Evolutionary conservation across 345 rosid species (phyloP).

Genomic region (Boechera retrofracta): DNA sequence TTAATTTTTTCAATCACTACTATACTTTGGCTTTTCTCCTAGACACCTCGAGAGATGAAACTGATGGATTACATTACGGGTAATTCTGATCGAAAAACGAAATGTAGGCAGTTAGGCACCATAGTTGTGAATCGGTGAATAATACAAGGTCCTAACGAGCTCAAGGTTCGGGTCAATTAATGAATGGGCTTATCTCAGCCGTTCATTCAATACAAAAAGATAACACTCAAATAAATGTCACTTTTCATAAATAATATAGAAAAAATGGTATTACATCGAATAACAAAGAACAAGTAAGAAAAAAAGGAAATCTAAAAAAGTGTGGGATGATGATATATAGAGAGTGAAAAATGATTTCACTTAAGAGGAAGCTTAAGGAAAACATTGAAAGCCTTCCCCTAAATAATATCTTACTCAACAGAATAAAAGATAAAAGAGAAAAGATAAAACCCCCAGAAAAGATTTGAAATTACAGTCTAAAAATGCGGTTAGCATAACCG

Average conservation of each 20-base stretch:
- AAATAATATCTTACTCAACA: conserved; percentile 20
- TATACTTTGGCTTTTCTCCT: too few relatives aligned
- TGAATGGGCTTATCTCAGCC: not conserved
- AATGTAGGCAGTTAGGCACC: not conserved
- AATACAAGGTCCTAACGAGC: not conserved
- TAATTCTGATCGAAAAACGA: not conserved
- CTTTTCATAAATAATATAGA: not conserved
- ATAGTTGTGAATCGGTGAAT: not conserved
- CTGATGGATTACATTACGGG: not conserved
- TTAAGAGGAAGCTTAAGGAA: conserved; percentile 24
- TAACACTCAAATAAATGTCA: not conserved
- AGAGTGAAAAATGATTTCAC: conserved; percentile 15
- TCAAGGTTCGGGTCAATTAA: too few relatives aligned
- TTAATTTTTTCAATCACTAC: not conserved
- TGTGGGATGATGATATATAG: not conserved
- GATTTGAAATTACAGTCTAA: conserved; percentile 25
- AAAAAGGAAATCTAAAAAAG: not conserved
- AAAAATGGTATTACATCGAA: conserved; percentile 3
- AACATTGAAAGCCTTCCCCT: conserved; percentile 24
- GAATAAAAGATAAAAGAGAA: not conserved
- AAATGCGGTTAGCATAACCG: conserved; percentile 43
- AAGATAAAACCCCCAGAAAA: not conserved
- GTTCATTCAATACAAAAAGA: not conserved
- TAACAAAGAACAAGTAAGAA: not conserved
- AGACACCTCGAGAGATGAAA: too few relatives aligned